Conservation (phyloP, 208 protist species). For the Spironucleus salmonicida region DNA sequence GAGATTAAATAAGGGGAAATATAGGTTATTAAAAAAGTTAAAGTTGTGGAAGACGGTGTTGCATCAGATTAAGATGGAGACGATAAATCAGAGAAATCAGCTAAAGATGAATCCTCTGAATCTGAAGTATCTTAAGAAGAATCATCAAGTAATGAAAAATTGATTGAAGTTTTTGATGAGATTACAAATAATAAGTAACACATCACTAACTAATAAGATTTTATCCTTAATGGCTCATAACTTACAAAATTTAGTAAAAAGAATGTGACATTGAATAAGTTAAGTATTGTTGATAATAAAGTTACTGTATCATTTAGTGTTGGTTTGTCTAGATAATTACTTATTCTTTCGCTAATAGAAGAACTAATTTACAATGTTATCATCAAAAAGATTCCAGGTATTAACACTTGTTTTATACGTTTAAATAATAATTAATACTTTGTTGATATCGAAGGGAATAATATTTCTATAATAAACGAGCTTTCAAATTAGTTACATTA, state of each 20-base stretch:
- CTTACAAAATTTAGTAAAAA: too few relatives aligned
- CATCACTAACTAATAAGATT: too few relatives aligned
- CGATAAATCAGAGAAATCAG: constrained; percentile 15
- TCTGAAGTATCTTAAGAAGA: too few relatives aligned
- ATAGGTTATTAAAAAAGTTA: constrained; percentile 19
- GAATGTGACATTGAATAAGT: too few relatives aligned
- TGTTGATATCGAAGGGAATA: constrained; percentile 57
- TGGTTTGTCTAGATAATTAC: too few relatives aligned
- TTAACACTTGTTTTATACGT: not conserved
- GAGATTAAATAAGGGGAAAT: constrained; percentile 8
- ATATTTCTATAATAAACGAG: constrained; percentile 37
- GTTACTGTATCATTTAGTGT: too few relatives aligned
- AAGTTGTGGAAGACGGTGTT: constrained; percentile 27
- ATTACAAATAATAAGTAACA: too few relatives aligned
- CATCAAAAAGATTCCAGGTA: not conserved
- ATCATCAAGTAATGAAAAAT: too few relatives aligned
- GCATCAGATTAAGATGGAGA: not conserved
- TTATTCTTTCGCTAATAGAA: constrained; percentile 20
- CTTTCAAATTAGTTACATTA: not conserved
- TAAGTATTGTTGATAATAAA: too few relatives aligned
- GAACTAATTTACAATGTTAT: constrained; percentile 19
- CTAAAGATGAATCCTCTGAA: not conserved
- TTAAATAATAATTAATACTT: constrained; percentile 4
- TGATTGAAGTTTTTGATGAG: too few relatives aligned
- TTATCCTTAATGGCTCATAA: too few relatives aligned